Conservation (phyloP, 2,329 filamentous ascomycete species). For the Lecanosticta acicola region DNA sequence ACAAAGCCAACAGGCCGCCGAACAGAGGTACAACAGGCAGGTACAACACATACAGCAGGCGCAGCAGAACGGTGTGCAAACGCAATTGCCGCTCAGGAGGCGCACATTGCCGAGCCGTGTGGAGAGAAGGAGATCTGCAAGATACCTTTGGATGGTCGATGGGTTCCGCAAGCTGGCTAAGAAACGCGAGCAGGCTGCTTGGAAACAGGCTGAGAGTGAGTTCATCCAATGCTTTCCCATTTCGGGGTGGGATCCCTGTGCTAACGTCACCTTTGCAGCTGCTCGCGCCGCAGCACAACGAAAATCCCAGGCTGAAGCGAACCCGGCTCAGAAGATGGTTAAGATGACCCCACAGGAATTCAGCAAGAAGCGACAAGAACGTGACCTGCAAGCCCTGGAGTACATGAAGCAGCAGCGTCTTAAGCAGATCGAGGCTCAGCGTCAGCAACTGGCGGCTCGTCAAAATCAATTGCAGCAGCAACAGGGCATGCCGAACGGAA, state of each 20-base stretch:
- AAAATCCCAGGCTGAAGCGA: conserved; percentile 52
- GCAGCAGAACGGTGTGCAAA: conserved; percentile 33
- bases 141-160: conserved; percentile 83
- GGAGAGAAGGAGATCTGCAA: conserved; percentile 77
- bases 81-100: conserved; percentile 55
- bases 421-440: conserved; percentile 30
- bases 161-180: conserved; percentile 93
- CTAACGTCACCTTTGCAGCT: conserved; percentile 24
- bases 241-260: not conserved
- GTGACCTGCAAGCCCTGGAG: conserved; percentile 60
- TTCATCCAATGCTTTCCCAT: not conserved
- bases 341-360: conserved; percentile 80
- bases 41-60: conserved; percentile 49
- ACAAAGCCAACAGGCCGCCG: conserved; percentile 55
- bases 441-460: conserved; percentile 36
- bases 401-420: conserved; percentile 35
- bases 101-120: conserved; percentile 77
- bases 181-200: conserved; percentile 77
- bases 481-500: conserved; percentile 30
- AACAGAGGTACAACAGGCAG: conserved; percentile 53
- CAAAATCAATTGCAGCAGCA: conserved; percentile 24
- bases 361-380: conserved; percentile 80
- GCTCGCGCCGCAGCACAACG: conserved; percentile 67
- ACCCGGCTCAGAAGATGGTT: conserved; percentile 31
- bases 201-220: conserved; percentile 73